Base-by-base conservation (phyloP, 768 basidiomycete species). In the Paxillus ammoniavirescens region DNA sequence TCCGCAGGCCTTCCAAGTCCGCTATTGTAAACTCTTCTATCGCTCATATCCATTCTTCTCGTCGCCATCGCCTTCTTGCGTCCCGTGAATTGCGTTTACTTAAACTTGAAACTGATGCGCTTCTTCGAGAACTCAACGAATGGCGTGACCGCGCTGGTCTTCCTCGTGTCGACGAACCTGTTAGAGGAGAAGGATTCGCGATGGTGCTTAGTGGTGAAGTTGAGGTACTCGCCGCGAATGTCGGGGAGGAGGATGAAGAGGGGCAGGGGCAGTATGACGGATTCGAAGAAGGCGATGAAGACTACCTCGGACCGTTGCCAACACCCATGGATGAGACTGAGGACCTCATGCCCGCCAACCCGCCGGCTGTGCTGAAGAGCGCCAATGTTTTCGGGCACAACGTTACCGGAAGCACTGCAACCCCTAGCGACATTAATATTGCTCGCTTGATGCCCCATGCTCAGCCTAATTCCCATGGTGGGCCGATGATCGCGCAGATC, bases 1-100 rank as follows among this genome's bases (percentile, higher is more conserved):
- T 93, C 70, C 87, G 94, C 58, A 86, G 96, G 30, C 97, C 97
- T 0, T 93, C 91, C 68, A 99, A 99, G 74, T 91, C 91, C 4
- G 89, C 91, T 56, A 98, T 98, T 70, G 95, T 99, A 72, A 97
- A 97, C 72, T 93, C 90, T 33, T 91, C 89, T 42, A 97, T 98
- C 68, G 86, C 92, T 1, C 89, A 93, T 65, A 84, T 94, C 56
- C 87, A 89, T 64, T 82, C 87, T 18, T 88, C 90, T 38, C 84
- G 91, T 46, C 81, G 91, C 41, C 89, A 93, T 65, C 86, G 91
- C 46, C 73, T 86, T 17, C 78, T 93, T 57, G 92, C 93, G 14
- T 81, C 91, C 8, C 82, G 87, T 57, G 90, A 95, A 67, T 79
- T 97, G 33, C 87, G 93, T 47, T 66, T 82, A 47, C 71, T 95